Evolutionary conservation across 208 protist species (phyloP).

Genomic region (Acanthamoeba lenticulata): DNA sequence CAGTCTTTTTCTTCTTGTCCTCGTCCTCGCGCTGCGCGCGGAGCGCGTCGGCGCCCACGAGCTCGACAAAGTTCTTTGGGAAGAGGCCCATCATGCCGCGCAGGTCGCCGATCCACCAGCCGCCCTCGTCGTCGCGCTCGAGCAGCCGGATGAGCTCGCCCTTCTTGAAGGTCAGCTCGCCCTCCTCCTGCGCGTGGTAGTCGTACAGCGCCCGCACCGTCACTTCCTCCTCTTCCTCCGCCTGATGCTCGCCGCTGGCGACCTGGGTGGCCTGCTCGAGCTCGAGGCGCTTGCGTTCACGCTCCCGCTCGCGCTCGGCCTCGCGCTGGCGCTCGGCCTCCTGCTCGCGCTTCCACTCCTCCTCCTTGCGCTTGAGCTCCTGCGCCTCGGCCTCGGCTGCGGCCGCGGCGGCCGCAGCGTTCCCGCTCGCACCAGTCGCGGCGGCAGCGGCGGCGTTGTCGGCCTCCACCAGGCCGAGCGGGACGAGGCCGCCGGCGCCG

Average conservation of each 20-base stretch:
- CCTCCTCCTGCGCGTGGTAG: slow-evolving; percentile 67
- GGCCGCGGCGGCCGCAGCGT: neutral
- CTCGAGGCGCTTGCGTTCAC: slow-evolving; percentile 35
- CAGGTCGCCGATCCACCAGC: slow-evolving; percentile 63
- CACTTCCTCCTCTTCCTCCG: neutral
- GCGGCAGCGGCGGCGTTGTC: neutral
- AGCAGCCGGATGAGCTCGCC: slow-evolving; percentile 50
- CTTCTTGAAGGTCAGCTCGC: slow-evolving; percentile 55
- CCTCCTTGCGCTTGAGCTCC: slow-evolving; percentile 35
- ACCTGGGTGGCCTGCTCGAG: neutral
- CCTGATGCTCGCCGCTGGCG: neutral
- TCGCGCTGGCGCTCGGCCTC: neutral
- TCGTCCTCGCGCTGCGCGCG: neutral
- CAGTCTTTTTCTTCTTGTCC: slow-evolving; percentile 2
- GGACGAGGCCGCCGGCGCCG: neutral
- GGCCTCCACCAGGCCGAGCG: neutral
- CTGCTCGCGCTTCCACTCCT: slow-evolving; percentile 23
- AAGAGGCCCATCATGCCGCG: slow-evolving; percentile 44
- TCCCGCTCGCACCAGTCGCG: neutral
- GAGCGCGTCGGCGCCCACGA: neutral
- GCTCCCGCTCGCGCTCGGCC: neutral
- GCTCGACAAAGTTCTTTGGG: slow-evolving; percentile 62
- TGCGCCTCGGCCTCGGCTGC: neutral
- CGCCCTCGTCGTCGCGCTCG: slow-evolving; percentile 38
- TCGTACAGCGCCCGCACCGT: slow-evolving; percentile 41